Evolutionary conservation across 306 rosid genomes (phyloP).

Genomic region (Gastrolobium bilobum): DNA sequence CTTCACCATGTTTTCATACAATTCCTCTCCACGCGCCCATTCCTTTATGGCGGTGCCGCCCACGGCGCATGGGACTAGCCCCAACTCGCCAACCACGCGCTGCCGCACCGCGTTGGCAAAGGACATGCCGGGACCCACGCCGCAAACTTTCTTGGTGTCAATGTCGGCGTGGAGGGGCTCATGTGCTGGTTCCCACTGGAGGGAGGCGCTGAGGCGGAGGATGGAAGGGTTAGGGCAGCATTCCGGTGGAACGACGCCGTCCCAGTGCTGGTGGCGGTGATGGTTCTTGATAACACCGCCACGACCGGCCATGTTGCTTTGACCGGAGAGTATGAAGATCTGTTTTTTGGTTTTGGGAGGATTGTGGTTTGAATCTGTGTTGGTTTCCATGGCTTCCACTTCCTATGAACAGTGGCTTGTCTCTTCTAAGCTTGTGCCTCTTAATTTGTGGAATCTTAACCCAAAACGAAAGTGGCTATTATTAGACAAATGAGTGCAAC

Average conservation of each 20-base stretch:
- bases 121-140: constrained; percentile 87
- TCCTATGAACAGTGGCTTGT: neutral
- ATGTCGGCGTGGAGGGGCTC: constrained; percentile 90
- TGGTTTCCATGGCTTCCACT: constrained; percentile 40
- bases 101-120: constrained; percentile 68
- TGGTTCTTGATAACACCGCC: constrained; percentile 65
- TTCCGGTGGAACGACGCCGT: constrained; percentile 75
- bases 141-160: constrained; percentile 67
- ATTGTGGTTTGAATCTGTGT: neutral
- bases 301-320: constrained; percentile 93
- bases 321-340: constrained; percentile 88
- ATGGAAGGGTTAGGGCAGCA: constrained; percentile 63
- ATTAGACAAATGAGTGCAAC: no score
- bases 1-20: constrained; percentile 82
- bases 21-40: constrained; percentile 88
- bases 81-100: constrained; percentile 52
- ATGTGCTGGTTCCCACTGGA: constrained; percentile 73
- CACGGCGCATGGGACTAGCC: constrained; percentile 87
- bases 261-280: constrained; percentile 60
- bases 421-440: neutral
- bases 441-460: neutral
- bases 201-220: constrained; percentile 66
- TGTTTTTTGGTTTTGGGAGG: constrained; percentile 52
- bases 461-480: neutral
- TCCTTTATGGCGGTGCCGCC: constrained; percentile 87